phyloP scores from a whole-genome alignment of 1,284 basidiomycete genomes.

The Leccinum pachyderme region DNA sequence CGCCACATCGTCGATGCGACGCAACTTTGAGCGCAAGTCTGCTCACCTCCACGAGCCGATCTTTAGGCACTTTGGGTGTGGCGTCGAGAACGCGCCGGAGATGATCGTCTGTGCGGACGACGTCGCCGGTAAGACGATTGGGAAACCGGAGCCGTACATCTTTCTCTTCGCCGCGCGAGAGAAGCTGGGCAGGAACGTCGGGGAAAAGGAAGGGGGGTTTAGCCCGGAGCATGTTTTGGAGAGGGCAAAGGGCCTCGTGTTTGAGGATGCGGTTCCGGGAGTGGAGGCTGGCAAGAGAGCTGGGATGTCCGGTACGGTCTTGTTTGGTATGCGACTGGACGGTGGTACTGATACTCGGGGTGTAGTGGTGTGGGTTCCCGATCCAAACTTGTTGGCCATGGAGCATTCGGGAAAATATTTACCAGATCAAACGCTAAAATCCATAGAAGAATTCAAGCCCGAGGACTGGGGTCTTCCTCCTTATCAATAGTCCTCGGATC shows the following conservation, averaged over 20 bases:
- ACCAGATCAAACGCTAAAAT: constrained; percentile 54
- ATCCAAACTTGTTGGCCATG: constrained; percentile 57
- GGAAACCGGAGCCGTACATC: constrained; percentile 75
- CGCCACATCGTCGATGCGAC: constrained; percentile 67
- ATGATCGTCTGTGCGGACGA: constrained; percentile 72
- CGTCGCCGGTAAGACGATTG: constrained; percentile 39
- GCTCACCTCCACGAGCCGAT: constrained; percentile 50
- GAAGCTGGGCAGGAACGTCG: constrained; percentile 55
- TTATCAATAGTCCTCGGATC: constrained; percentile 36
- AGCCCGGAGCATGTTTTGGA: constrained; percentile 43
- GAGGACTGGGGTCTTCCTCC: constrained; percentile 77
- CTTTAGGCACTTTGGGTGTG: constrained; percentile 42
- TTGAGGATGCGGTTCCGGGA: constrained; percentile 74
- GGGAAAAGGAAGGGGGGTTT: constrained; percentile 41
- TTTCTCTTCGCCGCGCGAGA: constrained; percentile 66
- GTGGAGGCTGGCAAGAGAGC: constrained; percentile 75
- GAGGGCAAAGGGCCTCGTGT: constrained; percentile 63
- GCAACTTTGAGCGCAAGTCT: constrained; percentile 66
- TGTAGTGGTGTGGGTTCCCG: constrained; percentile 77
- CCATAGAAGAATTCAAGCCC: constrained; percentile 66
- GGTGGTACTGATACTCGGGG: constrained; percentile 8
- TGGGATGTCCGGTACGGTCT: constrained; percentile 71
- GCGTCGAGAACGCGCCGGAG: constrained; percentile 34
- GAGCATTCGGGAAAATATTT: constrained; percentile 43
- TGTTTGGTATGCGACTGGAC: constrained; percentile 1